These are phyloP conservation scores for Boechera divaricarpa DNA, from an alignment of 345 rosid species.

Conservation along the genomic window DNA sequence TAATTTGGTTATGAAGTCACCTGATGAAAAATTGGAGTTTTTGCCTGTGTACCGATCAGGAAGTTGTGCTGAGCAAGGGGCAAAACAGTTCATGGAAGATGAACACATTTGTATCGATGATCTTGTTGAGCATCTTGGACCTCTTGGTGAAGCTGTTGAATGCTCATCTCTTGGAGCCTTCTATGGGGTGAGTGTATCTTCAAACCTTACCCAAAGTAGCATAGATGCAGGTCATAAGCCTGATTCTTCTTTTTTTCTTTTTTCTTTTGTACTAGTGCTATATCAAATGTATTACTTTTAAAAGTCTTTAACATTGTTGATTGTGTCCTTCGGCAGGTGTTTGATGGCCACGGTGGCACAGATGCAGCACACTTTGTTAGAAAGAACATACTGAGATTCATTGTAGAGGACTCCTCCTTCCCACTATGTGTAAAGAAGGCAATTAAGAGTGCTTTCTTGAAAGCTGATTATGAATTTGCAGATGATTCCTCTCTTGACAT, in stretches of 20 bases:
- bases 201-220: slow-evolving; percentile 13
- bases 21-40: slow-evolving; percentile 61
- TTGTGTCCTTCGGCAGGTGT: slow-evolving; percentile 62
- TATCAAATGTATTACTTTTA: not conserved
- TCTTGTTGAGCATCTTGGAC: slow-evolving; percentile 61
- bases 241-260: not conserved
- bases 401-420: slow-evolving; percentile 82
- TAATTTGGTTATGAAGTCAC: slow-evolving; percentile 52
- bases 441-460: slow-evolving; percentile 74
- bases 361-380: slow-evolving; percentile 89
- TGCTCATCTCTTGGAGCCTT: slow-evolving; percentile 83
- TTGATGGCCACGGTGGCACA: slow-evolving; percentile 97
- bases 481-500: slow-evolving; percentile 85
- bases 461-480: slow-evolving; percentile 92
- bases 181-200: slow-evolving; percentile 76
- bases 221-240: slow-evolving; percentile 3
- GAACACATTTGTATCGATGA: slow-evolving; percentile 89
- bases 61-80: slow-evolving; percentile 92
- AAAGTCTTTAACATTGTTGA: slow-evolving; percentile 20
- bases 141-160: slow-evolving; percentile 43
- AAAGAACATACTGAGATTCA: slow-evolving; percentile 70
- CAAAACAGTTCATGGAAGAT: slow-evolving; percentile 94
- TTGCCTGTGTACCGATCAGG: slow-evolving; percentile 79
- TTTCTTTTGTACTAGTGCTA: not conserved
- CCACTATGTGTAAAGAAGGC: slow-evolving; percentile 80